Evolutionary conservation across 768 basidiomycete species (phyloP).

Genomic region (Auricularia sp.): DNA sequence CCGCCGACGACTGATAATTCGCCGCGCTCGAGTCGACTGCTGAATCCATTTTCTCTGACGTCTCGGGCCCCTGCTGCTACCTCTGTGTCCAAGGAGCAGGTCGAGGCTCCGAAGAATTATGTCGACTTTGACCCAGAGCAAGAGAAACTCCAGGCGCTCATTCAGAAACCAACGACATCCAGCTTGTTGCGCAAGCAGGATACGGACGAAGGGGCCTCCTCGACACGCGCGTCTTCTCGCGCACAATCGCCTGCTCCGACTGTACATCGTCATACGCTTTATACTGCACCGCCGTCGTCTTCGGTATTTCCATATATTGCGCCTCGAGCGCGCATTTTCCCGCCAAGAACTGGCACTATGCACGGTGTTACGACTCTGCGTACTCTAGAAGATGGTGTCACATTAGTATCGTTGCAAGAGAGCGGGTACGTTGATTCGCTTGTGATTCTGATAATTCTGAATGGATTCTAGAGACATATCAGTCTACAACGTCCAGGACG

Average conservation of each 20-base stretch:
- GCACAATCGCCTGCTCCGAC: background rate
- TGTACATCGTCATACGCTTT: background rate
- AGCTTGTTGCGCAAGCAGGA: slow-evolving; percentile 18
- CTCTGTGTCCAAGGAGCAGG: slow-evolving; percentile 52
- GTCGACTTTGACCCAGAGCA: slow-evolving; percentile 78
- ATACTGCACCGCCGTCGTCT: background rate
- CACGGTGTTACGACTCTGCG: slow-evolving; percentile 37
- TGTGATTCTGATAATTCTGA: background rate
- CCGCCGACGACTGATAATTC: slow-evolving; percentile 11
- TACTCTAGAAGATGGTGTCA: slow-evolving; percentile 29
- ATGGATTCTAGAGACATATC: slow-evolving; percentile 37
- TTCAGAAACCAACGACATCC: slow-evolving; percentile 38
- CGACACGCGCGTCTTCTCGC: slow-evolving; percentile 31
- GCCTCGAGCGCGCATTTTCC: slow-evolving; percentile 24
- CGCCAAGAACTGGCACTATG: slow-evolving; percentile 30
- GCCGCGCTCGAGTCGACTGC: slow-evolving; percentile 3
- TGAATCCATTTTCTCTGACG: slow-evolving; percentile 5
- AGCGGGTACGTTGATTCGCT: slow-evolving; percentile 41
- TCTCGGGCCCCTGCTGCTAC: slow-evolving; percentile 20
- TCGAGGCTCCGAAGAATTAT: slow-evolving; percentile 67
- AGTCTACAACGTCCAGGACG: slow-evolving; percentile 45
- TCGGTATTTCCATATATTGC: background rate
- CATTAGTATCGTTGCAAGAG: slow-evolving; percentile 47
- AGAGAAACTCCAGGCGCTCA: slow-evolving; percentile 61
- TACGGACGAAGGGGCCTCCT: slow-evolving; percentile 18